phyloP scores from a whole-genome alignment of 768 basidiomycete genomes.

The Kwoniella europaea region DNA sequence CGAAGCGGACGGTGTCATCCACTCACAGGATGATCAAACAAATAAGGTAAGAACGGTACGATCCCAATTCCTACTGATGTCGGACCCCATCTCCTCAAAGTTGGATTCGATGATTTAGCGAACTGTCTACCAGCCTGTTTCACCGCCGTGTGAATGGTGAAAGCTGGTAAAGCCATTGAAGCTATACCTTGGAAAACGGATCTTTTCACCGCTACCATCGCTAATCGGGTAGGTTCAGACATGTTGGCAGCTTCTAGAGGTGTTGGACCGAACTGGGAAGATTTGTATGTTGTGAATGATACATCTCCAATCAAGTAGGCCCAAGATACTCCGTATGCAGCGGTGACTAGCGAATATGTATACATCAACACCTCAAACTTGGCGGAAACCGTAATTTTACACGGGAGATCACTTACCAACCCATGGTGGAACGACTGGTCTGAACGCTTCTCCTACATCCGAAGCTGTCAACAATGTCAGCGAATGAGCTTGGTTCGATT shows the following conservation, averaged over 20 bases:
- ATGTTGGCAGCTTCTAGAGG: slow-evolving; percentile 57
- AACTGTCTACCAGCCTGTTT: slow-evolving; percentile 53
- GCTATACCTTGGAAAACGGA: slow-evolving; percentile 58
- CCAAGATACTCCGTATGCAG: slow-evolving; percentile 59
- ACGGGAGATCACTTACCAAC: slow-evolving; percentile 38
- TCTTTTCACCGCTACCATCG: slow-evolving; percentile 56
- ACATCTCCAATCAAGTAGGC: slow-evolving; percentile 58
- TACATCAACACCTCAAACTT: too few species aligned
- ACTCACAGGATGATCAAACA: slow-evolving; percentile 58
- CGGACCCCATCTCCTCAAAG: slow-evolving; percentile 56
- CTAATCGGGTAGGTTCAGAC: slow-evolving; percentile 53
- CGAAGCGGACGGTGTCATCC: background rate
- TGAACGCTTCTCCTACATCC: slow-evolving; percentile 58
- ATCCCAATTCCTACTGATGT: slow-evolving; percentile 53
- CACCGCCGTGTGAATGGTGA: slow-evolving; percentile 58
- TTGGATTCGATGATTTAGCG: slow-evolving; percentile 44
- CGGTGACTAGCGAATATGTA: slow-evolving; percentile 31
- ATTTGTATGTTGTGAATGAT: slow-evolving; percentile 59
- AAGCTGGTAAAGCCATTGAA: slow-evolving; percentile 58
- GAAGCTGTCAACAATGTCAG: slow-evolving; percentile 29
- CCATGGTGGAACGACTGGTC: slow-evolving; percentile 55
- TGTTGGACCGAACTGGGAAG: slow-evolving; percentile 55
- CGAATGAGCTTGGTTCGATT: too few species aligned
- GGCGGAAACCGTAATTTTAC: too few species aligned
- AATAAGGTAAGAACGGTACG: slow-evolving; percentile 56